Conservation (phyloP, 495 filamentous ascomycete species). For the Lasiosphaeris hirsuta region DNA sequence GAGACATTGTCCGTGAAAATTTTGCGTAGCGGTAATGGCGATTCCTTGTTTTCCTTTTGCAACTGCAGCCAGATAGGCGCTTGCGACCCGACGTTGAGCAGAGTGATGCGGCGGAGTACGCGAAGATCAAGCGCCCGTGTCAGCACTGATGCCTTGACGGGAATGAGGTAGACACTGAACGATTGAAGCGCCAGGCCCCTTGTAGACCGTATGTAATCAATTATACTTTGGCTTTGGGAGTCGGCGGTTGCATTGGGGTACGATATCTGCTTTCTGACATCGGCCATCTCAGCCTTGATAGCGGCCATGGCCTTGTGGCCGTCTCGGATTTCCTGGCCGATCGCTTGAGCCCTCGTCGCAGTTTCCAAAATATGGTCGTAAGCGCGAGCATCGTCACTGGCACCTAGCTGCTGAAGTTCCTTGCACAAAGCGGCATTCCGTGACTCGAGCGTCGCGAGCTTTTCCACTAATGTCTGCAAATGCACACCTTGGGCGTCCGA, state of each 20-base stretch:
- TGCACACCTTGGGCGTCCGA: slow-evolving; percentile 20
- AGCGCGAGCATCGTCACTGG: slow-evolving; percentile 2
- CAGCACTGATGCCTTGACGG: slow-evolving; percentile 52
- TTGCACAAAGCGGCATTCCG: slow-evolving; percentile 16
- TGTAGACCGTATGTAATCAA: slow-evolving; percentile 51
- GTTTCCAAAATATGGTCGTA: slow-evolving; percentile 12
- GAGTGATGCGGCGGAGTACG: slow-evolving; percentile 48
- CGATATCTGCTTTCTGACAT: slow-evolving; percentile 17
- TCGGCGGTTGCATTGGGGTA: slow-evolving; percentile 8
- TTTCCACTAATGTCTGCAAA: slow-evolving; percentile 21
- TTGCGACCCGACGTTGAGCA: slow-evolving; percentile 61
- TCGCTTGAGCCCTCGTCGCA: slow-evolving; percentile 10
- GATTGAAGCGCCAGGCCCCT: slow-evolving; percentile 52
- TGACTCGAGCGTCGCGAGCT: slow-evolving; percentile 20
- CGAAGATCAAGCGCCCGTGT: slow-evolving; percentile 51
- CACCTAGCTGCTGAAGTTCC: slow-evolving; percentile 19
- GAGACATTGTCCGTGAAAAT: slow-evolving; percentile 62
- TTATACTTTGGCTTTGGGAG: slow-evolving; percentile 27
- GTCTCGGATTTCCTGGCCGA: slow-evolving; percentile 20
- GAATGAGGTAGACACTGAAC: slow-evolving; percentile 55
- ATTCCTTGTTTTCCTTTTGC: slow-evolving; percentile 46
- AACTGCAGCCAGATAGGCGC: slow-evolving; percentile 54
- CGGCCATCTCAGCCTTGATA: slow-evolving; percentile 22
- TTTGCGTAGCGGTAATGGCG: slow-evolving; percentile 48
- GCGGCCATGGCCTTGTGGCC: slow-evolving; percentile 22